These are phyloP conservation scores for Rhytidhysteron rufulum DNA, from an alignment of 2,329 filamentous ascomycete genomes.

Conservation along the genomic window DNA sequence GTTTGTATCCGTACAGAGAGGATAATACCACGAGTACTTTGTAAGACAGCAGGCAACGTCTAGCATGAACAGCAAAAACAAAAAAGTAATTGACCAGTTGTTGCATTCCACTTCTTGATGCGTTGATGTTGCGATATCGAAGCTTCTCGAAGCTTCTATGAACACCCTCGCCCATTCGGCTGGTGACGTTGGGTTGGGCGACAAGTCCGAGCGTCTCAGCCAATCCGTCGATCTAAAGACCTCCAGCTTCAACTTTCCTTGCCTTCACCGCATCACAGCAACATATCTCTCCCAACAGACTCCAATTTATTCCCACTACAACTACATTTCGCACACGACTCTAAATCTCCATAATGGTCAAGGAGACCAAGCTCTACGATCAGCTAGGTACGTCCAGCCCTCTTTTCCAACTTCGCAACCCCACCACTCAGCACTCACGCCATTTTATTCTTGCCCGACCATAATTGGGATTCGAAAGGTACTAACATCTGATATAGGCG, in stretches of 20 bases:
- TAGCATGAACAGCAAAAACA: no score
- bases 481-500: constrained; percentile 33
- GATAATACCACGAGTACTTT: no score
- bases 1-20: no score
- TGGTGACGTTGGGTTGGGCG: constrained; percentile 18
- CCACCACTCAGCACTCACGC: constrained; percentile 1
- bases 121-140: no score
- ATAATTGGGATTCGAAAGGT: neutral
- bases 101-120: no score
- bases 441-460: neutral
- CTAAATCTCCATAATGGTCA: constrained; percentile 68
- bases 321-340: neutral
- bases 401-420: no score
- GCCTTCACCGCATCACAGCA: constrained; percentile 7
- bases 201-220: constrained; percentile 19
- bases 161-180: no score
- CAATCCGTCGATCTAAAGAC: neutral
- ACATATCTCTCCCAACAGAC: constrained; percentile 14
- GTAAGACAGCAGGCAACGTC: no score
- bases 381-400: constrained; percentile 53
- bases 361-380: constrained; percentile 95
- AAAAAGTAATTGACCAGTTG: no score
- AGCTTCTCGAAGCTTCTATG: constrained; percentile 39
- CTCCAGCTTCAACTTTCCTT: constrained; percentile 13
- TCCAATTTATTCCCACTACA: no score